Percentiles rank a stretch among this genome's conserved stretches.
phyloP scores from a whole-genome alignment of 129 eudicot genomes.

The Dittrichia graveolens region DNA sequence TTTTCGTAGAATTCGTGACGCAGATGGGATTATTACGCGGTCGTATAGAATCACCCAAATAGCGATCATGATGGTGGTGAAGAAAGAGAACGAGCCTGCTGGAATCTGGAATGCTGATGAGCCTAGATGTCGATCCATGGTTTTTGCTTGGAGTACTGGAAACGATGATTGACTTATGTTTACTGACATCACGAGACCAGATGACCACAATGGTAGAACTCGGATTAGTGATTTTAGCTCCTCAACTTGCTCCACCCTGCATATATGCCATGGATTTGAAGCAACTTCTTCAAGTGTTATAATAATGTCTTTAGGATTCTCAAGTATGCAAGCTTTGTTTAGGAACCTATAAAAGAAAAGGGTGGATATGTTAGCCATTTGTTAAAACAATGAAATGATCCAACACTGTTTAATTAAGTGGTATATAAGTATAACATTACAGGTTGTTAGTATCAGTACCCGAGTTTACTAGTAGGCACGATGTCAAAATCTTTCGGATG shows the following conservation, averaged over 20 bases:
- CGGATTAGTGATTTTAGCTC: conserved; percentile 46
- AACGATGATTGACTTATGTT: conserved; percentile 31
- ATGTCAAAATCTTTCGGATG: not conserved
- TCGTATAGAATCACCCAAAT: conserved; percentile 43
- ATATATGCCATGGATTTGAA: conserved; percentile 34
- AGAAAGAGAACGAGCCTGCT: conserved; percentile 35
- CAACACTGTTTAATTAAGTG: too few species aligned
- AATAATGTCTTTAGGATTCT: conserved; percentile 25
- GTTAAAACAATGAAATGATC: too few species aligned
- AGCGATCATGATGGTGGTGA: conserved; percentile 6
- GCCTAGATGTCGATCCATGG: conserved; percentile 45
- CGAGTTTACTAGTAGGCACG: conserved; percentile 13
- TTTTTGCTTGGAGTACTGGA: conserved; percentile 32
- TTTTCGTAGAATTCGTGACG: conserved; percentile 33
- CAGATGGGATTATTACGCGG: conserved; percentile 33
- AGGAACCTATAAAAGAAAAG: conserved; percentile 32
- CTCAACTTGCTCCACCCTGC: conserved; percentile 45
- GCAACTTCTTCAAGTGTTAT: conserved; percentile 20
- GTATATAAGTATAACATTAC: too few species aligned
- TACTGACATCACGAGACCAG: conserved; percentile 40
- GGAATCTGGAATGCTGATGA: conserved; percentile 40
- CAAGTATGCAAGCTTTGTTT: conserved; percentile 42
- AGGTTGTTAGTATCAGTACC: not conserved
- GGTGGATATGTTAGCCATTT: too few species aligned
- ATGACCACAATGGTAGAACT: conserved; percentile 45